Percentiles rank a stretch among this genome's conserved stretches.
Conservation (phyloP, 108 stramenopile species). For the Seminavis robusta region DNA sequence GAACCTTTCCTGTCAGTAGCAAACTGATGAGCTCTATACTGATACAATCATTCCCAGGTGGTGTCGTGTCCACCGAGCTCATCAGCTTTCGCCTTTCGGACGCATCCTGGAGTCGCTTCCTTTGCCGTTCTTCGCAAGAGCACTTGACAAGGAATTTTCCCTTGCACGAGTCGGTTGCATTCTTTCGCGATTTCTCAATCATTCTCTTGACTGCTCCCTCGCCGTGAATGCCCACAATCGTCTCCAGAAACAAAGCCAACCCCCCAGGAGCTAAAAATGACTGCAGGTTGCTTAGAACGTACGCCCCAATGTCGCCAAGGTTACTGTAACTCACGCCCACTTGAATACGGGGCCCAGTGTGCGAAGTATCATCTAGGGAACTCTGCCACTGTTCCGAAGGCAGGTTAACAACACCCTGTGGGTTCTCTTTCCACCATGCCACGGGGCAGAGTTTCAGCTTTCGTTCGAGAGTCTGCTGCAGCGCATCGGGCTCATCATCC, state of each 20-base stretch:
- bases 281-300: slow-evolving; percentile 53
- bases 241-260: slow-evolving; percentile 78
- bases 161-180: not conserved
- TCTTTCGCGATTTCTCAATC: slow-evolving; percentile 1
- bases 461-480: slow-evolving; percentile 9
- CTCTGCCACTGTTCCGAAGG: too few relatives aligned
- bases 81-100: too few relatives aligned
- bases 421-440: slow-evolving; percentile 57
- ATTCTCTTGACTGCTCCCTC: slow-evolving; percentile 21
- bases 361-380: too few relatives aligned
- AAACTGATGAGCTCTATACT: slow-evolving; percentile 58
- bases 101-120: slow-evolving; percentile 8
- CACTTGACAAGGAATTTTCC: slow-evolving; percentile 25
- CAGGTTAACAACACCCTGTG: not conserved
- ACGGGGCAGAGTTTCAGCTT: slow-evolving; percentile 55
- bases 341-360: slow-evolving; percentile 29
- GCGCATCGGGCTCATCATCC: slow-evolving; percentile 4
- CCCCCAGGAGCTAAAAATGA: slow-evolving; percentile 68
- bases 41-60: slow-evolving; percentile 50
- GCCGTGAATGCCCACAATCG: slow-evolving; percentile 69
- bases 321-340: slow-evolving; percentile 58
- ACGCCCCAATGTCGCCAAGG: slow-evolving; percentile 55
- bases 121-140: slow-evolving; percentile 32
- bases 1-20: slow-evolving; percentile 56
- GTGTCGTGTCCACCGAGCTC: slow-evolving; percentile 13